A percentile compares a stretch with the other conserved stretches of the same genome.
Evolutionary conservation across 2,329 filamentous ascomycete genomes (phyloP).

Genomic region (Rhytidhysteron rufulum): DNA sequence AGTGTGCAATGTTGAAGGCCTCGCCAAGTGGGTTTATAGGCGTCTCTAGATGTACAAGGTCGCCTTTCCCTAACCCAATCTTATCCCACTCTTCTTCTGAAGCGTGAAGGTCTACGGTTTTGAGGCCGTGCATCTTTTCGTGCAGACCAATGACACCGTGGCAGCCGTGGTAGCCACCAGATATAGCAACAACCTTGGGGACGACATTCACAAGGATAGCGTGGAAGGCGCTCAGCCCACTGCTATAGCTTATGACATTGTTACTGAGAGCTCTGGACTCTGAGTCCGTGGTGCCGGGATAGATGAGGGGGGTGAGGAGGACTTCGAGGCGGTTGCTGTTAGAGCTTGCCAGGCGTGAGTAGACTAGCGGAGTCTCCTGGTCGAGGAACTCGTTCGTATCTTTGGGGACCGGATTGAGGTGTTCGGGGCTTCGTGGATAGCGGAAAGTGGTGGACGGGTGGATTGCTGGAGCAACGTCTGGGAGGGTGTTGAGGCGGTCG

Average conservation of each 20-base stretch:
- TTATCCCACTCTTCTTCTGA: slow-evolving; percentile 54
- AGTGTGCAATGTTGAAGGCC: slow-evolving; percentile 68
- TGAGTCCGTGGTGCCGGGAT: slow-evolving; percentile 39
- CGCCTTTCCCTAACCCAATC: slow-evolving; percentile 67
- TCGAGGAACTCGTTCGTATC: slow-evolving; percentile 45
- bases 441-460: slow-evolving; percentile 91
- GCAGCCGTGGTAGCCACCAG: slow-evolving; percentile 87
- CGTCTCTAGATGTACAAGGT: slow-evolving; percentile 88
- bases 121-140: slow-evolving; percentile 69
- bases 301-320: slow-evolving; percentile 70
- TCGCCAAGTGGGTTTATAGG: slow-evolving; percentile 88
- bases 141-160: slow-evolving; percentile 78
- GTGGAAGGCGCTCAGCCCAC: slow-evolving; percentile 84
- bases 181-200: slow-evolving; percentile 77
- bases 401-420: slow-evolving; percentile 50
- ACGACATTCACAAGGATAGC: slow-evolving; percentile 80
- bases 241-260: slow-evolving; percentile 72
- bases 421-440: slow-evolving; percentile 67
- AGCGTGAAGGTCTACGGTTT: slow-evolving; percentile 63
- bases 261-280: slow-evolving; percentile 21
- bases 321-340: slow-evolving; percentile 83
- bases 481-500: slow-evolving; percentile 67
- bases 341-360: slow-evolving; percentile 74
- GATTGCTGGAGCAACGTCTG: slow-evolving; percentile 81
- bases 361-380: slow-evolving; percentile 50